Evolutionary conservation across 179 eudicot genomes (phyloP).

Genomic region (Silene coronaria): DNA sequence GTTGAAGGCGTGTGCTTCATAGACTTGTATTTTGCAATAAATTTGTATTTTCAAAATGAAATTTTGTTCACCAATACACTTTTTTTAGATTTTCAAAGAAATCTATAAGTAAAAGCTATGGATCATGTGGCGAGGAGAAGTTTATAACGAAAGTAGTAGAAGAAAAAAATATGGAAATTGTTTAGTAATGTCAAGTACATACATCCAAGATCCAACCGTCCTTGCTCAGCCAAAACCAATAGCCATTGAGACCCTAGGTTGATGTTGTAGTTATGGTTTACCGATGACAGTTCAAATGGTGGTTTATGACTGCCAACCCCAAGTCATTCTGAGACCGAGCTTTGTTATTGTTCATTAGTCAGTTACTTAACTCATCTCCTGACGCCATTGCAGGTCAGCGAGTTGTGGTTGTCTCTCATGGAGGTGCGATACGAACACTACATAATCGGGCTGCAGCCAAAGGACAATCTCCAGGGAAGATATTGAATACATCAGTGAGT

Average conservation of each 20-base stretch:
- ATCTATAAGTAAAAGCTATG: too few relatives aligned
- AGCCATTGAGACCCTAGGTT: not conserved
- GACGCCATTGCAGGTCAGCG: conserved; percentile 52
- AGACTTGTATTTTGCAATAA: too few relatives aligned
- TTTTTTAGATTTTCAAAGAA: too few relatives aligned
- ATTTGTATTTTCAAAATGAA: too few relatives aligned
- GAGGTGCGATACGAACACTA: conserved; percentile 69
- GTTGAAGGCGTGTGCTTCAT: too few relatives aligned
- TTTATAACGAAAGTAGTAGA: too few relatives aligned
- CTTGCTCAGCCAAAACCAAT: not conserved
- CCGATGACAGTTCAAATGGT: not conserved
- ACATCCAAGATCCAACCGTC: not conserved
- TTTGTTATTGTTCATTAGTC: not conserved
- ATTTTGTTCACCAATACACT: not conserved
- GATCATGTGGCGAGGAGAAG: too few relatives aligned
- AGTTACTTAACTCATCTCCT: conserved; percentile 4
- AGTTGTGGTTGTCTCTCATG: conserved; percentile 72
- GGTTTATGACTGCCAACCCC: not conserved
- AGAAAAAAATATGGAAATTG: too few relatives aligned
- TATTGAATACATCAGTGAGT: conserved; percentile 62
- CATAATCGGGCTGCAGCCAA: conserved; percentile 46
- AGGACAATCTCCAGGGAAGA: conserved; percentile 38
- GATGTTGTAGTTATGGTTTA: not conserved
- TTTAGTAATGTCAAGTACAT: not conserved
- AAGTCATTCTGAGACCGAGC: not conserved